Evolutionary conservation across 73 alveolate species (phyloP), one percentile per base, ranked within the genome.

Genomic region (Diophrys appendiculata): DNA sequence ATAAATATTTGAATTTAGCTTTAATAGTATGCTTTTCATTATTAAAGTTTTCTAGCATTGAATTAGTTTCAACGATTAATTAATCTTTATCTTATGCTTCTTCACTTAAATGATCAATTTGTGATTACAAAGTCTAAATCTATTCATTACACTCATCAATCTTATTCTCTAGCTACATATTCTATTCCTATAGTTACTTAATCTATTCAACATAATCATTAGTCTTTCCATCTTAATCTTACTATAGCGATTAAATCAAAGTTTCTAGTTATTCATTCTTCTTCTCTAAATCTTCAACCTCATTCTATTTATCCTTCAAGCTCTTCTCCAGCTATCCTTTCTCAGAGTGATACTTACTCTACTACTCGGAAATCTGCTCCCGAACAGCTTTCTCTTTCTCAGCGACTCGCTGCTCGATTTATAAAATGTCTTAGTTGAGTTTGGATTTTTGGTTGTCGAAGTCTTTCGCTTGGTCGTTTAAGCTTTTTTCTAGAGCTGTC

Each of bases 1-100:
- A n/a, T 25, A 86, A 78, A 30, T 80, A 81, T 60, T 86, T 86
- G 69, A 86, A 70, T 76, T 86, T 86, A 0, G 93, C 93, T 52
- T 86, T 86, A 22, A 86, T 80, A 14, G 55, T 69, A 72, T 86
- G 93, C 75, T 86, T 86, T 80, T 86, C 86, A 33, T 84, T 88
- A 67, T 86, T 86, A 31, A 79, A 86, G 52, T 86, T 85, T 54
- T 86, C 93, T 5, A 86, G 69, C 24, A 67, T 35, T 29, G 70
- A 13, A 53, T 86, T 86, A 35, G 79, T 73, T 56, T 86, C 93
- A 25, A 77, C 87, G 18, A 86, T 86, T 26, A 86, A 76, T 30
- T 30, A 29, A 25, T 52, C 81, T 43, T 52, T 72, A 5, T 72
- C 81, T 33, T 28, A 28, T 22, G 33, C 33, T 30, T 72, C 53